These are phyloP conservation scores for Quercus phellos DNA, from an alignment of 331 rosid genomes.

Conservation along the genomic window DNA sequence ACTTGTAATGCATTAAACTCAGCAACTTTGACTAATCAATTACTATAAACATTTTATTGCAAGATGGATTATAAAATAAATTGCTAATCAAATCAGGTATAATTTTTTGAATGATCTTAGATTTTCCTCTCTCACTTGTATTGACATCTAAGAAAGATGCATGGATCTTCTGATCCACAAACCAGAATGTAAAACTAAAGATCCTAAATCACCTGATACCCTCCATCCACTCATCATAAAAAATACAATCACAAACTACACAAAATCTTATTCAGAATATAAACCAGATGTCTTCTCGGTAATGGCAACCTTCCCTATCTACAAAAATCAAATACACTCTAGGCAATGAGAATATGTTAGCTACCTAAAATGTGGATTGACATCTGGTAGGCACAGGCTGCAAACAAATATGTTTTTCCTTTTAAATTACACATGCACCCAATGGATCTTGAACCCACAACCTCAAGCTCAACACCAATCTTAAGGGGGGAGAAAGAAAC, in stretches of 20 bases:
- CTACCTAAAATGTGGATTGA: background rate
- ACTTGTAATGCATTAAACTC: background rate
- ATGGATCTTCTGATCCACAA: background rate
- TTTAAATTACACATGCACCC: too few species aligned
- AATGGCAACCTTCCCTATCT: too few species aligned
- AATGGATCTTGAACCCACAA: too few species aligned
- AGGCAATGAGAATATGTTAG: background rate
- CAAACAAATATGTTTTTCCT: background rate
- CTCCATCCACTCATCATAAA: background rate
- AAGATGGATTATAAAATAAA: background rate
- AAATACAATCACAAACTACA: background rate
- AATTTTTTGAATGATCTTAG: background rate
- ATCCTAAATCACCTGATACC: background rate
- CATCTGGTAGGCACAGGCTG: background rate
- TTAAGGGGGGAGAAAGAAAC: too few species aligned
- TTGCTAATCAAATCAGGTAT: background rate
- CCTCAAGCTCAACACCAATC: too few species aligned
- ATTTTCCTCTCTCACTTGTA: background rate
- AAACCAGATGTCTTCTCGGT: background rate
- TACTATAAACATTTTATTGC: background rate
- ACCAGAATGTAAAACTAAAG: background rate
- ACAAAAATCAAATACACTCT: background rate
- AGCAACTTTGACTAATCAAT: background rate
- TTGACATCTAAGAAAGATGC: background rate
- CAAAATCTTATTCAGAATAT: background rate